A percentile compares a stretch with the other conserved stretches of the same genome.
These are phyloP conservation scores for Nemophila menziesii DNA, from an alignment of 257 asterid species.

Conservation along the genomic window DNA sequence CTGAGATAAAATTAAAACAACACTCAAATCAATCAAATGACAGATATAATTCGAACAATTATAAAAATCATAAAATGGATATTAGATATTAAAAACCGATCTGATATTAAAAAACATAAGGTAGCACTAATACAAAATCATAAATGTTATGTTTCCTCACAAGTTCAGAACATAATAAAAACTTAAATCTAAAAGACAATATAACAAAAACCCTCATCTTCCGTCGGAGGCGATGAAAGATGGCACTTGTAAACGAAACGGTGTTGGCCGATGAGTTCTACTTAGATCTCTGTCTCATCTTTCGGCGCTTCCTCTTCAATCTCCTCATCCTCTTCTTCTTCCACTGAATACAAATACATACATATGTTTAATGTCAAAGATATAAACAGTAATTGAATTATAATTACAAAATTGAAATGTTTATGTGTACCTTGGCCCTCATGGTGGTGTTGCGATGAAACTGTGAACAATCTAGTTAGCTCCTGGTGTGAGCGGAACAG, in stretches of 20 bases:
- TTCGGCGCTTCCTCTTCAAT: conserved; percentile 52
- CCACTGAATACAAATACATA: conserved; percentile 22
- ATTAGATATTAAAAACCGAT: too few relatives aligned
- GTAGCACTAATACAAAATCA: neutral
- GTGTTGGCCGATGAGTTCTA: conserved; percentile 5
- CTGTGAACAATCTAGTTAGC: neutral
- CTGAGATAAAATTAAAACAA: too few relatives aligned
- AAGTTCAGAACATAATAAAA: neutral
- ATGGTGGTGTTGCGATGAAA: conserved; percentile 1
- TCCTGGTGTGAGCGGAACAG: neutral
- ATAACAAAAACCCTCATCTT: neutral
- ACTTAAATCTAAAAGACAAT: neutral
- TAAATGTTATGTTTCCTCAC: neutral
- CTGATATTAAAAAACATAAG: neutral
- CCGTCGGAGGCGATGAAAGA: neutral
- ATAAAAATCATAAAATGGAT: neutral
- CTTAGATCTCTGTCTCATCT: conserved; percentile 52
- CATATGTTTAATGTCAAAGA: neutral
- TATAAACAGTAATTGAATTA: neutral
- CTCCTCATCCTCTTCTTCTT: conserved; percentile 62
- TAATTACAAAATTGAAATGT: neutral
- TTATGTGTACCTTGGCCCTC: conserved; percentile 12
- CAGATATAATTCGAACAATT: neutral
- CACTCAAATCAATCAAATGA: neutral
- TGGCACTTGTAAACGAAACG: neutral